Conservation (phyloP, 306 rosid genomes). For the Quercus mongolica region DNA sequence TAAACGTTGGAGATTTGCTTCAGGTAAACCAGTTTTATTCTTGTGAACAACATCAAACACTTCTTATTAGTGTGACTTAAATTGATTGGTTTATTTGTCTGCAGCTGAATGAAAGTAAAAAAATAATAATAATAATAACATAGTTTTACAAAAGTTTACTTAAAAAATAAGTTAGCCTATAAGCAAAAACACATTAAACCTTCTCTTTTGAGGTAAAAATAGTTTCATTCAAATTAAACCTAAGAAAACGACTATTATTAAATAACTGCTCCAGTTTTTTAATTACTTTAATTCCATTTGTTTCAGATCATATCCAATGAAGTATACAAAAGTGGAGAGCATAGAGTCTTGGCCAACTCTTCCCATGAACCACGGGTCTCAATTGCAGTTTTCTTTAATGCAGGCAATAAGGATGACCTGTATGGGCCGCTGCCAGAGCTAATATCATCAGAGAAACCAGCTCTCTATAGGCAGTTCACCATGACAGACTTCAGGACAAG, state of each 20-base stretch:
- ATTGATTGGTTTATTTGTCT: too few species aligned
- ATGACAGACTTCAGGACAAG: constrained; percentile 18
- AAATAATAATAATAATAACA: too few species aligned
- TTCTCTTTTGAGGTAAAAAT: too few species aligned
- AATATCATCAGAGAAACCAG: constrained; percentile 17
- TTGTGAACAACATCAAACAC: too few species aligned
- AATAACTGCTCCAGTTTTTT: too few species aligned
- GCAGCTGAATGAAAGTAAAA: too few species aligned
- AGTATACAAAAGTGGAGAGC: constrained; percentile 39
- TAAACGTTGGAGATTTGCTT: constrained; percentile 44
- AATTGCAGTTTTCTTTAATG: constrained; percentile 25
- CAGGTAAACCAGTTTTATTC: constrained; percentile 26
- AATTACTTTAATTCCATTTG: background rate
- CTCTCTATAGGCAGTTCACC: constrained; percentile 21
- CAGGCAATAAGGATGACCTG: constrained; percentile 20
- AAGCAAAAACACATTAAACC: too few species aligned
- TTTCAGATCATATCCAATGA: constrained; percentile 37
- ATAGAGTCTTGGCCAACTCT: constrained; percentile 43
- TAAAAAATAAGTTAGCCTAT: too few species aligned
- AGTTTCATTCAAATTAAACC: too few species aligned
- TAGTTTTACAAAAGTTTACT: too few species aligned
- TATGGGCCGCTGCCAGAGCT: constrained; percentile 53
- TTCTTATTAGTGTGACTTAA: too few species aligned
- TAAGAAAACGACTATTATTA: too few species aligned
- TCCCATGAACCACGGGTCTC: constrained; percentile 24